Base-by-base conservation (phyloP, 2,329 filamentous ascomycete species). In the Clonostachys rhizophaga region DNA sequence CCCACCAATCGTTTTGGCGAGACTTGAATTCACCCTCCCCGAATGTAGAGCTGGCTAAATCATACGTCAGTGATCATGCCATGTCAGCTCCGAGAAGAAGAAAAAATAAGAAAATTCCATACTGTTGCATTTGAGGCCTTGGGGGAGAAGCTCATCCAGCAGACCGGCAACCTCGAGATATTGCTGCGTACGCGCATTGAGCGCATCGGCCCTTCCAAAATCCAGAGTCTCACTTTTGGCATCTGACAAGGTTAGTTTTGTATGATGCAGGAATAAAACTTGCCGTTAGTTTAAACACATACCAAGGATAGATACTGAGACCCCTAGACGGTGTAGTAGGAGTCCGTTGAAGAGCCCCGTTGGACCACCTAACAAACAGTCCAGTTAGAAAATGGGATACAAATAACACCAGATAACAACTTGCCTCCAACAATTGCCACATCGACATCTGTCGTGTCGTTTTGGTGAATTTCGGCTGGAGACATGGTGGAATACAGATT, bases 101-200 rank as follows among this genome's bases (percentile, higher is more conserved):
- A 20, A 7, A 18, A 20, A 42, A 42, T 7, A 42, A 42, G 40
- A 13, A 42, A 14, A 24, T 16, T 14, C 8, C 40, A 24, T 60
- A 74, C 71, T 76, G 52, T 75, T 75, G 56, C 72, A 76, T 48
- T 70, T 70, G n/a, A 76, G 62, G 2, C 72, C 71, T 3, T 63
- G 55, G 0, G 64, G 58, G 0, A 74, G 50, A 4, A 76, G 58
- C 36, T 71, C 66, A 34, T 70, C 61, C 2, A 74, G 55, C 14
- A 75, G 62, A 8, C 67, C 64, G 5, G 67, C 70, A 7, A 73
- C 63, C 43, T 75, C 71, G 3, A 75, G 60, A 34, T 71, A 72
- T 41, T 76, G 72, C 39, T 76, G 72, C 1, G 71, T 74, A 10
- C 72, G 63, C 6, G 72, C 72, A 39, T 75, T 76, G 46, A 76